These are phyloP conservation scores for Spizellomyces sp. DNA, from an alignment of 192 early-diverging fungal species.

Conservation along the genomic window DNA sequence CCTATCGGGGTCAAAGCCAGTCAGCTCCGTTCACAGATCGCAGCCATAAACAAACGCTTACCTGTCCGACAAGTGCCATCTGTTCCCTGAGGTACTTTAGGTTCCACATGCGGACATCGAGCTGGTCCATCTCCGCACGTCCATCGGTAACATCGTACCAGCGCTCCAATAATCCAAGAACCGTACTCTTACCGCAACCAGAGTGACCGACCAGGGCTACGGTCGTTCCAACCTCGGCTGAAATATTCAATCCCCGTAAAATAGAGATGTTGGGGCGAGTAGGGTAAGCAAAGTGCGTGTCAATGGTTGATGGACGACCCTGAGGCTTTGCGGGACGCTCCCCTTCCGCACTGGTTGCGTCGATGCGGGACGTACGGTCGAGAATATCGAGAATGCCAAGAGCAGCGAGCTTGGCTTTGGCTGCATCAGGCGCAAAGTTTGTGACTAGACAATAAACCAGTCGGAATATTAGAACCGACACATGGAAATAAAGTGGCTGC, in stretches of 20 bases:
- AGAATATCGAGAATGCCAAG: slow-evolving; percentile 71
- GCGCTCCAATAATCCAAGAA: slow-evolving; percentile 68
- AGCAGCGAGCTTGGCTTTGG: slow-evolving; percentile 80
- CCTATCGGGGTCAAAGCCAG: slow-evolving; percentile 19
- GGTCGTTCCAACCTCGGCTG: slow-evolving; percentile 63
- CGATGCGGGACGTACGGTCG: slow-evolving; percentile 72
- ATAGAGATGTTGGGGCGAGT: slow-evolving; percentile 59
- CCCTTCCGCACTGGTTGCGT: slow-evolving; percentile 42
- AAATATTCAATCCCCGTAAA: slow-evolving; percentile 45
- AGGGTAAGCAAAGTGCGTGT: slow-evolving; percentile 74
- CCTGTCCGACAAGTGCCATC: slow-evolving; percentile 85
- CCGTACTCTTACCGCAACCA: slow-evolving; percentile 79
- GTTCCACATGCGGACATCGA: slow-evolving; percentile 68
- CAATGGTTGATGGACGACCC: slow-evolving; percentile 57
- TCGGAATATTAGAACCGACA: too few relatives aligned
- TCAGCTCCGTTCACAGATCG: too few relatives aligned
- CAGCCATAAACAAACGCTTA: neutral
- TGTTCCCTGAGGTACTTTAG: slow-evolving; percentile 67
- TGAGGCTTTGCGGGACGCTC: slow-evolving; percentile 28
- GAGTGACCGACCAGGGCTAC: slow-evolving; percentile 85
- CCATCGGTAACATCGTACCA: slow-evolving; percentile 79
- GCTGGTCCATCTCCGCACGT: slow-evolving; percentile 57
- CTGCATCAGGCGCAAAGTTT: slow-evolving; percentile 71
- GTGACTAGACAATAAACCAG: slow-evolving; percentile 40
- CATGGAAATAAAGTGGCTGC: too few relatives aligned